phyloP scores from a whole-genome alignment of 495 filamentous ascomycete genomes.

The Xylaria acuta region DNA sequence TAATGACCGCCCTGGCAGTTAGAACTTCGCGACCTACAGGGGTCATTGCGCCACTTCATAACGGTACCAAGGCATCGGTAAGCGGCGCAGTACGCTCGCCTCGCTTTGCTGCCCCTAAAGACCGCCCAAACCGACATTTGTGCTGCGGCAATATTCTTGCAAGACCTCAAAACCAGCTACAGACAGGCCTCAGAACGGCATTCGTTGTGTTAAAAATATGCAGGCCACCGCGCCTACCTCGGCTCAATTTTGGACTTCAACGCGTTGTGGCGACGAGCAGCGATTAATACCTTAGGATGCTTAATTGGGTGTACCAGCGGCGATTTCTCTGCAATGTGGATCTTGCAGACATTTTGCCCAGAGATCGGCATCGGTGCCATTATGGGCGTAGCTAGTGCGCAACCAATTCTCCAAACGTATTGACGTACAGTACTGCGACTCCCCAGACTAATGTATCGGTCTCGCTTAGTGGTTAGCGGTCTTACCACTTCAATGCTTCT shows the following conservation, averaged over 20 bases:
- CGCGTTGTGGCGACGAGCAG: conserved; percentile 35
- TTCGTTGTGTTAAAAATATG: not conserved
- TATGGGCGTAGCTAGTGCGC: conserved; percentile 50
- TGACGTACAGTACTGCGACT: not conserved
- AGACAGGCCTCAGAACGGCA: not conserved
- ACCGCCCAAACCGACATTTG: not conserved
- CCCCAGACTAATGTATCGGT: not conserved
- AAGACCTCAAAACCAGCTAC: not conserved
- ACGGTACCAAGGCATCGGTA: not conserved
- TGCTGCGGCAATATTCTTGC: not conserved
- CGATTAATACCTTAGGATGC: conserved; percentile 54
- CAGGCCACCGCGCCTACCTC: not conserved
- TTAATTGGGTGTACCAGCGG: conserved; percentile 52
- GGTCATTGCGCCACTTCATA: not conserved
- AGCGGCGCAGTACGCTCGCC: not conserved
- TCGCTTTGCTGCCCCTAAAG: not conserved
- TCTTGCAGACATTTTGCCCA: conserved; percentile 45
- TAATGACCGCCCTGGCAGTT: not conserved
- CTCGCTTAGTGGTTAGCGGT: conserved; percentile 49
- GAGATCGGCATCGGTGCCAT: conserved; percentile 47
- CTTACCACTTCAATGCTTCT: conserved; percentile 52
- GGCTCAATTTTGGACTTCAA: not conserved
- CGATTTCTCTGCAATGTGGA: conserved; percentile 47
- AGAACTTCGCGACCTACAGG: not conserved
- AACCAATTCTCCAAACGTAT: not conserved